These are phyloP conservation scores for Didymella arachidicola DNA, from an alignment of 2,329 filamentous ascomycete genomes.

Conservation along the genomic window DNA sequence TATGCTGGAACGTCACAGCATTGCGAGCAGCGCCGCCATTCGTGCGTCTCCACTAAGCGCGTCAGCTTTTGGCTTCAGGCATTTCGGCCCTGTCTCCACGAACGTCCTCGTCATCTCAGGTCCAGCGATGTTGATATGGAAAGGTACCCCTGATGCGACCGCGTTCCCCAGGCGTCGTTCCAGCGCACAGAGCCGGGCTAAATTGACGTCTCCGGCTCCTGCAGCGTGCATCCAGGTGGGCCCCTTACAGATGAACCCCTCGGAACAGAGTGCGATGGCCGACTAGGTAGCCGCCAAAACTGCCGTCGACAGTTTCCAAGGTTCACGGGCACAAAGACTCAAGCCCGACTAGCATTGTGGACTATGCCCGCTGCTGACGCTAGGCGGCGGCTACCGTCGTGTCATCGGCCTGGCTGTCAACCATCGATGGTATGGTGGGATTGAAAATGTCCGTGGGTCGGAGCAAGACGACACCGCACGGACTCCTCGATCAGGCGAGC, in stretches of 20 bases:
- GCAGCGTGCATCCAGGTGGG: slow-evolving; percentile 28
- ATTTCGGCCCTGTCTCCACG: slow-evolving; percentile 36
- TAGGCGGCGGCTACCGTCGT: slow-evolving; percentile 37
- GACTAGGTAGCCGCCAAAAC: slow-evolving; percentile 13
- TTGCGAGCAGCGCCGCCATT: slow-evolving; percentile 10
- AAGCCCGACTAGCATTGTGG: slow-evolving; percentile 7
- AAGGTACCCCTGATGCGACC: slow-evolving; percentile 34
- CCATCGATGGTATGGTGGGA: slow-evolving; percentile 22
- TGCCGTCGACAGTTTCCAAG: slow-evolving; percentile 8
- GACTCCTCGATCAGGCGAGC: slow-evolving; percentile 26
- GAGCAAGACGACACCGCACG: slow-evolving; percentile 32
- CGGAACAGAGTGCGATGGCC: slow-evolving; percentile 19
- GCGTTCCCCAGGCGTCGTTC: slow-evolving; percentile 41
- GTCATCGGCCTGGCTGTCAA: slow-evolving; percentile 26
- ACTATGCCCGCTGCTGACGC: slow-evolving; percentile 29
- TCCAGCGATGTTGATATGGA: slow-evolving; percentile 21
- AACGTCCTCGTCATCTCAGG: slow-evolving; percentile 38
- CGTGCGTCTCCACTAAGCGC: slow-evolving; percentile 25
- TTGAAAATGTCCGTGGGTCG: slow-evolving; percentile 26
- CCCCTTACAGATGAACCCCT: slow-evolving; percentile 29
- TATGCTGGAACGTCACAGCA: slow-evolving; percentile 15
- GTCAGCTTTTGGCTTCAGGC: slow-evolving; percentile 35
- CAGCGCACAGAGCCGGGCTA: slow-evolving; percentile 40
- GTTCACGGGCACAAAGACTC: slow-evolving; percentile 5
- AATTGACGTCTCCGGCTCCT: slow-evolving; percentile 36